Percentiles rank a stretch among this genome's conserved stretches.
phyloP scores from a whole-genome alignment of 148 eudicot genomes.

The Pouteria glomerata region DNA sequence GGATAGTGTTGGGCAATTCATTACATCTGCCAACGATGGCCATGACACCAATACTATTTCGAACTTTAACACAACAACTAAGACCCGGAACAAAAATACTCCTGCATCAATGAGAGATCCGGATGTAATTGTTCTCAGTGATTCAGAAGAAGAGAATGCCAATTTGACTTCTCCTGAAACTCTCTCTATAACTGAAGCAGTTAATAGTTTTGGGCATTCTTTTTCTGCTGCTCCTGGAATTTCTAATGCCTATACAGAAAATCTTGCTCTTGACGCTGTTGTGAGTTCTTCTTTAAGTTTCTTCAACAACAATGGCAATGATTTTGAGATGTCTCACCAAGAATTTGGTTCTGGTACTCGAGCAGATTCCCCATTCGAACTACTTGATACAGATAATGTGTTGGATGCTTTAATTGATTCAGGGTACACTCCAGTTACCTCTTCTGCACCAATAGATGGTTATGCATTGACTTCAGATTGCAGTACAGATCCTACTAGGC shows the following conservation, averaged over 20 bases:
- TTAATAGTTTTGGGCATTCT: constrained; percentile 24
- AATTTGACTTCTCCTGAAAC: constrained; percentile 35
- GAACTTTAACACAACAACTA: constrained; percentile 28
- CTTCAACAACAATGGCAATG: constrained; percentile 52
- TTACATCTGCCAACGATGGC: constrained; percentile 34
- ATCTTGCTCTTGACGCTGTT: constrained; percentile 45
- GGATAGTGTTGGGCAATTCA: constrained; percentile 38
- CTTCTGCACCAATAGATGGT: constrained; percentile 54
- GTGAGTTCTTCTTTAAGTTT: constrained; percentile 59
- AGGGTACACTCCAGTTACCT: constrained; percentile 41
- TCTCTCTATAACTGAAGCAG: constrained; percentile 19
- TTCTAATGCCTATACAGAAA: constrained; percentile 56
- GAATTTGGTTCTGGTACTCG: constrained; percentile 68
- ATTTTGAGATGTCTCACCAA: constrained; percentile 50
- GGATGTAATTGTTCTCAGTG: constrained; percentile 64
- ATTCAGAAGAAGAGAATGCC: constrained; percentile 69
- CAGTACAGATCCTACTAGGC: constrained; percentile 40
- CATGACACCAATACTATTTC: constrained; percentile 46
- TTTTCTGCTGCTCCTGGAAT: constrained; percentile 39
- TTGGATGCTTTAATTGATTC: constrained; percentile 50
- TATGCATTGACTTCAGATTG: constrained; percentile 42
- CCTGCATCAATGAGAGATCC: constrained; percentile 32
- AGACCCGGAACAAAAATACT: constrained; percentile 25
- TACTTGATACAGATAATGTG: constrained; percentile 72
- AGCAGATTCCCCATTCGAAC: constrained; percentile 55